Base-by-base conservation (phyloP, 169 alveolate genomes). In the Amoebophrya sp. region DNA sequence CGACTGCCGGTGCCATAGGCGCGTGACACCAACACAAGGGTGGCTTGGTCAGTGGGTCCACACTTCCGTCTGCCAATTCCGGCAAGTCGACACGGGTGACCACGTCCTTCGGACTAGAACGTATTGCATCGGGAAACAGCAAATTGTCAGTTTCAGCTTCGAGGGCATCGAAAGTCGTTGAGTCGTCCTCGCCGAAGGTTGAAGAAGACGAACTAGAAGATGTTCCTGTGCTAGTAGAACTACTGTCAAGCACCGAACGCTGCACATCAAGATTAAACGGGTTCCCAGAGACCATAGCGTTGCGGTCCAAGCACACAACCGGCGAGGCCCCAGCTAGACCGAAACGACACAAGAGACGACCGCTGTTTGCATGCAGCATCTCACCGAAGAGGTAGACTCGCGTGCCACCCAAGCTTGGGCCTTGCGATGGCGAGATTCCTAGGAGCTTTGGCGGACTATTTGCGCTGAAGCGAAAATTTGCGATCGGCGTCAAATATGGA, bases 1-100 rank as follows among this genome's bases (percentile, higher is more conserved):
- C 83, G 12, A 65, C 26, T 36, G 83, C 83, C 33, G 83, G 83
- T 6, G 83, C 83, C 33, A 36, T 6, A 1, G 83, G 83, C 36
- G 83, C 83, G 83, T 65, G n/a, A 36, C 83, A 65, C 83, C 83
- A 65, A 36, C 83, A 65, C 2, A 65, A 36, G 10, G 83, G 83
- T 12, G 18, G 18, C 29, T 18, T 36, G 83, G 83, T 0, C 33
- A 0, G 38, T 65, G 83, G 10, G 38, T 29, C n/a, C 39, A 36
- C 3, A 0, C 33, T 6, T 18, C 26, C 39, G 83, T 29, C n/a
- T 10, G 83, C 3, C 83, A 12, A 12, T 18, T 6, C 26, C 83
- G 83, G 83, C 26, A 65, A 36, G 2, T 65, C 83, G 83, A 6
- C 26, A 0, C 3, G 3, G 33, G 36, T 65, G 38, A 36, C n/a